phyloP scores from a whole-genome alignment of 73 alveolate genomes.

The Paramecium primaurelia region DNA sequence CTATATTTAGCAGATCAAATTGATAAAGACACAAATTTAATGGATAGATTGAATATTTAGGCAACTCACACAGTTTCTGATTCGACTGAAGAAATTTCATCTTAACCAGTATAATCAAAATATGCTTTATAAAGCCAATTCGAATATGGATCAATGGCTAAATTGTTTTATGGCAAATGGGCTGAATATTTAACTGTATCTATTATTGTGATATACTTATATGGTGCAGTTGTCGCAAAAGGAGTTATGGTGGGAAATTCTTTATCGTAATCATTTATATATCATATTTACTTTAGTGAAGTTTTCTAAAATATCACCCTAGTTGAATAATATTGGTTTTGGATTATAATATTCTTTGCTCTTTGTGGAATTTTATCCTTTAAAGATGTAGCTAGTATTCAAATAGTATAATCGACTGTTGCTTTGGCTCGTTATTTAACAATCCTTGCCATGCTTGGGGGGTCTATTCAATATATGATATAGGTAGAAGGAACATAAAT shows the following conservation, averaged over 20 bases:
- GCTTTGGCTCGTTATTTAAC: conserved; percentile 50
- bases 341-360: conserved; percentile 18
- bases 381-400: conserved; percentile 41
- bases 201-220: conserved; percentile 13
- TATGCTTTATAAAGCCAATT: conserved; percentile 4
- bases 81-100: background rate
- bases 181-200: background rate
- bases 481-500: background rate
- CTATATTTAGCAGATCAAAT: background rate
- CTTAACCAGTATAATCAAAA: background rate
- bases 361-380: conserved; percentile 23
- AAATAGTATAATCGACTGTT: background rate
- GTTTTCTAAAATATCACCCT: background rate
- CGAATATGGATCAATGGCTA: conserved; percentile 58
- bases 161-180: conserved; percentile 39
- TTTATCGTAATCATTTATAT: background rate
- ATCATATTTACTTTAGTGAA: background rate
- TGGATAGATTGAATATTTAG: background rate
- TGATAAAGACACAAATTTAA: background rate
- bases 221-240: conserved; percentile 51
- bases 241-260: conserved; percentile 59
- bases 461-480: background rate
- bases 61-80: background rate
- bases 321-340: background rate
- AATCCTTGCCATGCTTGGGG: conserved; percentile 19